phyloP scores from a whole-genome alignment of 352 stramenopile species.

The Phytophthora macrochlamydospora region DNA sequence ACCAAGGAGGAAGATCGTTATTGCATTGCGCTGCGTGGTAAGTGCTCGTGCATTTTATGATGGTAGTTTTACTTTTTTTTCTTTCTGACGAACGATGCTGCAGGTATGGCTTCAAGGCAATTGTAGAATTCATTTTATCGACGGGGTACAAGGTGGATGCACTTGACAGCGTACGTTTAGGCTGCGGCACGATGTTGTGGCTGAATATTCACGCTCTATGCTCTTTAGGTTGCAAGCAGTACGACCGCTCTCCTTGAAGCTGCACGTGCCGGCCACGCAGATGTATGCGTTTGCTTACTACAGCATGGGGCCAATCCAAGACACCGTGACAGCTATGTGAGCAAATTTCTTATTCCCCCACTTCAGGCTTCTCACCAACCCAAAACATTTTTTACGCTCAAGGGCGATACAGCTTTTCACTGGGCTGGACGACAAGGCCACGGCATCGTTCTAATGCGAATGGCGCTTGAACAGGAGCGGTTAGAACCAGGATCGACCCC shows the following conservation, averaged over 20 bases:
- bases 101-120: conserved; percentile 39
- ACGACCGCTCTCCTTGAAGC: conserved; percentile 69
- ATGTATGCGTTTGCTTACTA: conserved; percentile 58
- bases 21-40: conserved; percentile 75
- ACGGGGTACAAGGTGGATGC: conserved; percentile 54
- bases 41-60: not conserved
- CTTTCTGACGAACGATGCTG: not conserved
- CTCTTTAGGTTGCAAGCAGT: conserved; percentile 42
- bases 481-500: conserved; percentile 26
- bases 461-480: conserved; percentile 48
- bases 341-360: conserved; percentile 1
- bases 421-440: conserved; percentile 63
- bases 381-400: not conserved
- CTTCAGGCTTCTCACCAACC: not conserved
- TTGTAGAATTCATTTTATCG: conserved; percentile 47
- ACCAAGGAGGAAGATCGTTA: conserved; percentile 63
- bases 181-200: not conserved
- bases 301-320: conserved; percentile 45
- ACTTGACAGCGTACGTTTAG: conserved; percentile 51
- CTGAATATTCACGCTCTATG: not conserved
- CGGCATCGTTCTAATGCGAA: conserved; percentile 51
- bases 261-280: conserved; percentile 50
- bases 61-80: not conserved
- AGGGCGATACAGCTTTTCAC: conserved; percentile 79
- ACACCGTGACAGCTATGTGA: conserved; percentile 51